Evolutionary conservation across 371 early-diverging fungal species (phyloP).

Genomic region (Apophysomyces ossiformis): DNA sequence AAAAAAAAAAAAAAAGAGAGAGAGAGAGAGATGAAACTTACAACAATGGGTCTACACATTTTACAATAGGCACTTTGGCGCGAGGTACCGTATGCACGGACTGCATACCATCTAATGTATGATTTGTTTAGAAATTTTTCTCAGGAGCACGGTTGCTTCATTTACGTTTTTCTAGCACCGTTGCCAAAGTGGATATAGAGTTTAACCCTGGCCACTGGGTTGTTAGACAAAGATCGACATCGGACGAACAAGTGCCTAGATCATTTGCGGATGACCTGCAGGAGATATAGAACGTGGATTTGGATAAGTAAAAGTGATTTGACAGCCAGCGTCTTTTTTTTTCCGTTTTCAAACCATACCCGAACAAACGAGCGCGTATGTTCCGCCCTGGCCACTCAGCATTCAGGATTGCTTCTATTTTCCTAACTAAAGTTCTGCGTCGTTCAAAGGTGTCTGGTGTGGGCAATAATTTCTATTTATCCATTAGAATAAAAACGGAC

Average conservation of each 20-base stretch:
- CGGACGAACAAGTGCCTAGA: constrained; percentile 56
- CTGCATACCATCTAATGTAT: constrained; percentile 57
- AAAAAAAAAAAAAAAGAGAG: no score
- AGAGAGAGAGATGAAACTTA: constrained; percentile 48
- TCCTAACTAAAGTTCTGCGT: constrained; percentile 54
- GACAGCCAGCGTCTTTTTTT: neutral
- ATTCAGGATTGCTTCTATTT: constrained; percentile 59
- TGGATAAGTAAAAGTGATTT: neutral
- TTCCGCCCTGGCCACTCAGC: constrained; percentile 63
- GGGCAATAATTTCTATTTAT: constrained; percentile 49
- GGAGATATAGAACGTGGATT: constrained; percentile 1
- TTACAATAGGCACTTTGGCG: constrained; percentile 72
- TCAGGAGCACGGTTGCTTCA: constrained; percentile 8
- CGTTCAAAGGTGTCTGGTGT: constrained; percentile 61
- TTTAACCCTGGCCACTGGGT: constrained; percentile 55
- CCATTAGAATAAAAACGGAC: neutral
- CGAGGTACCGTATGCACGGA: constrained; percentile 55
- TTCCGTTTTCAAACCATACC: constrained; percentile 32
- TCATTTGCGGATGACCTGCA: constrained; percentile 63
- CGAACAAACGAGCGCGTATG: constrained; percentile 67
- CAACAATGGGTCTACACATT: constrained; percentile 63
- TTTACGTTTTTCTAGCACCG: constrained; percentile 37
- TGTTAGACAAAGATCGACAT: constrained; percentile 66
- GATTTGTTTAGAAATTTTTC: constrained; percentile 12
- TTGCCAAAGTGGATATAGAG: constrained; percentile 50